Conservation (phyloP, 2,329 filamentous ascomycete genomes). For the Sphaerostilbella broomeana region DNA sequence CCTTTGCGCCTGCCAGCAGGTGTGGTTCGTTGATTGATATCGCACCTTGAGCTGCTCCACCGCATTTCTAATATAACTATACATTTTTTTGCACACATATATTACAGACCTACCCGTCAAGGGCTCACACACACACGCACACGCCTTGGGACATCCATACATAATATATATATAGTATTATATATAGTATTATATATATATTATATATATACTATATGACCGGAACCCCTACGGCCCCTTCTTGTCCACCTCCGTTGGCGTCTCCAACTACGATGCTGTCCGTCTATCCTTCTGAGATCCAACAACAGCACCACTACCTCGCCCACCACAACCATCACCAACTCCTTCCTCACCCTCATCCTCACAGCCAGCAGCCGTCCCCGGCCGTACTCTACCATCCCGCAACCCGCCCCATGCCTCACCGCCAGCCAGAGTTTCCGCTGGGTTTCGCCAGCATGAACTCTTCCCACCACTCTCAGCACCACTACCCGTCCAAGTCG, state of each 20-base stretch:
- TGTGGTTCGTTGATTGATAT: conserved; percentile 8
- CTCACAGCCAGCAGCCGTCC: too few relatives aligned
- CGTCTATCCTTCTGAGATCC: conserved; percentile 15
- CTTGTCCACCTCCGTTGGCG: not conserved
- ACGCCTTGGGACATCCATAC: too few relatives aligned
- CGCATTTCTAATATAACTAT: conserved; percentile 6
- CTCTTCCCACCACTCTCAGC: conserved; percentile 6
- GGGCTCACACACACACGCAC: too few relatives aligned
- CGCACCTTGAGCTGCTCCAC: conserved; percentile 9
- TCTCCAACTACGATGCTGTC: conserved; percentile 18
- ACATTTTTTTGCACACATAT: too few relatives aligned
- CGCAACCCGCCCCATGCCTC: conserved; percentile 17
- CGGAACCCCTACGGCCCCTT: conserved; percentile 5
- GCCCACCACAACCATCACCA: conserved; percentile 4
- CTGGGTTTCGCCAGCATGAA: conserved; percentile 11
- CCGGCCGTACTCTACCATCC: conserved; percentile 12
- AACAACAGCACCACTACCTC: conserved; percentile 11
- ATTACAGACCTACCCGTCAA: too few relatives aligned
- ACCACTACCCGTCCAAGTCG: conserved; percentile 18
- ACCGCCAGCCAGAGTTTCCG: conserved; percentile 18
- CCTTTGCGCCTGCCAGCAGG: too few relatives aligned
- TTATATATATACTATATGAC: conserved; percentile 15
- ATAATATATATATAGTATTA: too few relatives aligned
- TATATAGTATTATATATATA: too few relatives aligned
- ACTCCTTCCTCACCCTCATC: not conserved